These are phyloP conservation scores for Sambucus nigra DNA, from an alignment of 129 eudicot genomes.

Conservation along the genomic window DNA sequence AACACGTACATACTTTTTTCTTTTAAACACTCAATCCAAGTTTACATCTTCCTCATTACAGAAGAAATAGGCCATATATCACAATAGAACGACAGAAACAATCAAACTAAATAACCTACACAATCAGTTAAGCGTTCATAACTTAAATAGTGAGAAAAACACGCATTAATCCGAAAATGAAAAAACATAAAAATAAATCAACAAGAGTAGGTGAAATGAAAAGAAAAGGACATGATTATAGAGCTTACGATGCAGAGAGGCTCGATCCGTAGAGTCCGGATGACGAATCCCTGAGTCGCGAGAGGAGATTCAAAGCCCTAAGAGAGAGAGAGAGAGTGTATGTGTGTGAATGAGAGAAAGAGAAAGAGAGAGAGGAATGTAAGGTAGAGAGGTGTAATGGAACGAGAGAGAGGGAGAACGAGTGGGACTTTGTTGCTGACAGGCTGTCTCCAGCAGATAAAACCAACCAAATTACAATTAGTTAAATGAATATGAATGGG, in stretches of 20 bases:
- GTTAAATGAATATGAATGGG: too few species aligned
- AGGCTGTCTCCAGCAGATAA: constrained; percentile 93
- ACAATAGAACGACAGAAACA: neutral
- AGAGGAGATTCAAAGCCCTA: constrained; percentile 23
- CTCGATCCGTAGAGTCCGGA: constrained; percentile 16
- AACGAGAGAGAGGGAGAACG: constrained; percentile 23
- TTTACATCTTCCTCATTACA: neutral
- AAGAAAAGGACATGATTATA: constrained; percentile 4
- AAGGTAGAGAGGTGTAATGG: constrained; percentile 23
- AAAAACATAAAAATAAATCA: neutral
- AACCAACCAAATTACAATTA: too few species aligned
- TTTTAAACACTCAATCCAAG: neutral
- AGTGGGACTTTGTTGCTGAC: constrained; percentile 67
- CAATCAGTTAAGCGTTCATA: neutral
- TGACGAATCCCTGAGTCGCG: neutral
- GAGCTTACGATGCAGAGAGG: constrained; percentile 17
- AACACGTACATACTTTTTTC: neutral
- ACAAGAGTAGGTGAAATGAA: neutral
- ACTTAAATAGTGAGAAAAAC: neutral
- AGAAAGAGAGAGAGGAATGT: constrained; percentile 17
- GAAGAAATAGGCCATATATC: neutral
- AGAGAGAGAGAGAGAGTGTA: constrained; percentile 20
- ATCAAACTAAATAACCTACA: neutral
- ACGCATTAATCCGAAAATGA: neutral
- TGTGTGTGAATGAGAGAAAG: too few species aligned